These are phyloP conservation scores for Chenopodium berlandieri DNA, from an alignment of 148 eudicot species.

Conservation along the genomic window DNA sequence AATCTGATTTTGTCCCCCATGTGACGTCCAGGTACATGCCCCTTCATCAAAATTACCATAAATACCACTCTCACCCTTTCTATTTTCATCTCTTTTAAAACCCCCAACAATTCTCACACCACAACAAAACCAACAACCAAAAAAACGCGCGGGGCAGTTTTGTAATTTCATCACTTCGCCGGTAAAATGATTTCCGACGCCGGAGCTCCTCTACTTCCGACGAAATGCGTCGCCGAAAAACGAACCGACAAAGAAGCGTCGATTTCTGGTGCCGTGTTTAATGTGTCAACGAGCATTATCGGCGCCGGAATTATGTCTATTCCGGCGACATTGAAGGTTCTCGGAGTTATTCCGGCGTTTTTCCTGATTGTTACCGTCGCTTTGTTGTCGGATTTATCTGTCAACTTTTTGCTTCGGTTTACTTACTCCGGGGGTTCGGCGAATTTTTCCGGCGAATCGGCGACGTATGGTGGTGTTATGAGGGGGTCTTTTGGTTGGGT, in stretches of 20 bases:
- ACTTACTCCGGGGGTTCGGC: constrained; percentile 52
- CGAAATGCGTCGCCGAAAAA: neutral
- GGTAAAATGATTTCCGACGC: constrained; percentile 21
- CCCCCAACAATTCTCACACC: neutral
- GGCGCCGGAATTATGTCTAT: constrained; percentile 97
- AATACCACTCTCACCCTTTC: constrained; percentile 1
- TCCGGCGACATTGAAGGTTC: constrained; percentile 86
- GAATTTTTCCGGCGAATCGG: constrained; percentile 39
- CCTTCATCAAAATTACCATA: neutral
- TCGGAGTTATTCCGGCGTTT: constrained; percentile 78
- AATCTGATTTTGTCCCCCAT: neutral
- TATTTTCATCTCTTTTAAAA: too few species aligned
- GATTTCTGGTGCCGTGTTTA: constrained; percentile 76
- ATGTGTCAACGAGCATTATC: constrained; percentile 81
- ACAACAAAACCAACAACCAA: neutral
- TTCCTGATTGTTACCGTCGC: constrained; percentile 54
- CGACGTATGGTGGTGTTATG: constrained; percentile 87
- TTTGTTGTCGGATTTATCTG: constrained; percentile 68
- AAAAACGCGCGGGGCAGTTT: neutral
- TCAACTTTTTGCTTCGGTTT: constrained; percentile 68
- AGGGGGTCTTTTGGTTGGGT: constrained; percentile 75
- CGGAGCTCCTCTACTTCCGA: constrained; percentile 20
- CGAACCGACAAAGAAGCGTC: constrained; percentile 22
- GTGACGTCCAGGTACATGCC: constrained; percentile 12
- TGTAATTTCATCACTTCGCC: neutral